Base-by-base conservation (phyloP, 129 eudicot species). In the Artemisia argyi region DNA sequence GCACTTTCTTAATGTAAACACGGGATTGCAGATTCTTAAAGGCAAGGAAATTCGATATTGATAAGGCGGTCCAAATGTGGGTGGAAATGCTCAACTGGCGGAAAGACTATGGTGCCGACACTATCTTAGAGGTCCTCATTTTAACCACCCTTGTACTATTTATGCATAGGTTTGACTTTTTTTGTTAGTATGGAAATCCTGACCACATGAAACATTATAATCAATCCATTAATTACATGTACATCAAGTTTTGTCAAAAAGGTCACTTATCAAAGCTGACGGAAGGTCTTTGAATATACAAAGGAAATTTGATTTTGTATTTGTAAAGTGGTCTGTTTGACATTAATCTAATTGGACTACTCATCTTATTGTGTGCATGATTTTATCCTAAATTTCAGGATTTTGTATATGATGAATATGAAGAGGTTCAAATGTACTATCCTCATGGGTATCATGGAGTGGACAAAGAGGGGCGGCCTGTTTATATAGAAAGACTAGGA, bases 401-500 rank as follows among this genome's bases (percentile, higher is more conserved):
- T 47, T 92, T 87, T 60, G 78, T 73, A 66, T 92, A 85, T 80
- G 86, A 87, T 17, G 98, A 92, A 64, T 77, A 62, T 62, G 96
- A 92, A 80, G 88, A 89, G 75, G 96, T 92, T 58, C 88, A 54
- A 80, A 78, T 81, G 13, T 87, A 85, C 78, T 92, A 92, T 80
- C 98, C 98, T 53, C 98, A 92, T 59, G 98, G 98, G 39, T 92
- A 83, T 75, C 98, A 92, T 82, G 98, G 98, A 12, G 88, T 89
- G 54, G 98, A 92, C 66, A 89, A 77, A 87, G 92, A 76, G 72
- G 98, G 98, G 49, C 82, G 96, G 1, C 98, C 98, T 56, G 86
- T 92, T 55, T 92, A 92, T 70, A 85, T 92, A 47, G 98, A 92
- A 92, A 82, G 96, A 78, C 83, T 92, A 65, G 98, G 98, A 10